Conservation (phyloP, 805 yeast genomes). For the Lipomyces lipofer region DNA sequence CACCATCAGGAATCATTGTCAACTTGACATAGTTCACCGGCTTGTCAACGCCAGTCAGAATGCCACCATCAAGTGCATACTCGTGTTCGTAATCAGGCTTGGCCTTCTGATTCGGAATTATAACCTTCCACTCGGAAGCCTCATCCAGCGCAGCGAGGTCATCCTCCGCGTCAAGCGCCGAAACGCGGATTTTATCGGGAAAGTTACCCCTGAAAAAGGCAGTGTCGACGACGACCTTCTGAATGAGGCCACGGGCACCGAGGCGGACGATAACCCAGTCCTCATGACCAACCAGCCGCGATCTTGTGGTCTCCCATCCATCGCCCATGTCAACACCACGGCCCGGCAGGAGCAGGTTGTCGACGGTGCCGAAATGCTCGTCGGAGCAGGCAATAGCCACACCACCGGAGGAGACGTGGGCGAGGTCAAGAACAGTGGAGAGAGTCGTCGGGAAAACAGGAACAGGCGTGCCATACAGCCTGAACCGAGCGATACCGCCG, state of each 20-base stretch:
- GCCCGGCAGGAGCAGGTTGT: slow-evolving; percentile 86
- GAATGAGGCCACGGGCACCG: slow-evolving; percentile 62
- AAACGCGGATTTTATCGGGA: slow-evolving; percentile 77
- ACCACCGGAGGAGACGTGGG: slow-evolving; percentile 84
- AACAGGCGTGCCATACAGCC: slow-evolving; percentile 79
- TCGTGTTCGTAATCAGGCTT: slow-evolving; percentile 82
- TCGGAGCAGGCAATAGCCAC: slow-evolving; percentile 81
- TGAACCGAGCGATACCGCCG: slow-evolving; percentile 95
- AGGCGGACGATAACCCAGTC: slow-evolving; percentile 89
- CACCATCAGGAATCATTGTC: slow-evolving; percentile 94
- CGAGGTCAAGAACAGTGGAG: slow-evolving; percentile 61
- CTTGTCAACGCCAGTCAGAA: slow-evolving; percentile 27
- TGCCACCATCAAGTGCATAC: slow-evolving; percentile 41
- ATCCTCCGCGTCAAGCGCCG: slow-evolving; percentile 51
- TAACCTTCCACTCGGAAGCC: slow-evolving; percentile 56
- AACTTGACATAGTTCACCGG: slow-evolving; percentile 69
- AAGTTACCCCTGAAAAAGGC: slow-evolving; percentile 94
- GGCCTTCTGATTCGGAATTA: slow-evolving; percentile 71
- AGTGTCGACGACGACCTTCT: slow-evolving; percentile 74
- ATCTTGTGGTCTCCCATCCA: slow-evolving; percentile 97
- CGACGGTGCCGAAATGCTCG: slow-evolving; percentile 93
- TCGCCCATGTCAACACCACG: slow-evolving; percentile 96
- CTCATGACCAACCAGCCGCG: slow-evolving; percentile 76
- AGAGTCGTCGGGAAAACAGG: slow-evolving; percentile 62
- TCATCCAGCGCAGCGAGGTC: slow-evolving; percentile 42